Evolutionary conservation across 2,329 filamentous ascomycete genomes (phyloP), one percentile per base, ranked within the genome.

Genomic region (Aspergillus vadensis): DNA sequence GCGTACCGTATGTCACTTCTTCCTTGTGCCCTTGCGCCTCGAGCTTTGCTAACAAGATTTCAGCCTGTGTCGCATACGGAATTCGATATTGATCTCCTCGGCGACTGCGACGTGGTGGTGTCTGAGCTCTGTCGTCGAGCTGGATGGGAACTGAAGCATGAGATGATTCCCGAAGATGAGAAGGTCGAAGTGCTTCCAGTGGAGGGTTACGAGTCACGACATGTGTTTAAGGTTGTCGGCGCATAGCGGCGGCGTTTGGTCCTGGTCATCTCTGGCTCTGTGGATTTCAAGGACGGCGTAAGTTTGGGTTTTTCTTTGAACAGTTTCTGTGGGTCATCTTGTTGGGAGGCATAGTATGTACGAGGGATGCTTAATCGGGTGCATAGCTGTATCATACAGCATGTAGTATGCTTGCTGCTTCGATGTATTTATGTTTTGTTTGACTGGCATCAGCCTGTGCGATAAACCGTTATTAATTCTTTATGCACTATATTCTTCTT

Each of bases 1-100:
- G 17, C 87, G 91, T 67, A 90, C 91, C 64, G 84, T 85, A 77
- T 71, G 82, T 76, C n/a, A 17, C 6, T 5, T n/a, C 19, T 21
- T 6, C 5, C 21, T 30, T 27, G 27, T 14, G 5, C 12, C 7
- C 27, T 49, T 36, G 32, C 32, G 32, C 12, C 12, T 14, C 32
- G 12, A 5, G 32, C 12, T 36, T 36, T 36, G 30, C 63, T 72
- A 27, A 71, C 43, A 17, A 23, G 27, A 39, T 0, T 30, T 6
- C 61, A 88, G 79, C 89, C 92, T 3, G 91, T 97, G 58, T 83
- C 83, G 38, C 94, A 98, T 76, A 91, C 96, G 74, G 92, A 96
- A 74, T 98, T 99, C 69, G 95, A 99, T 76, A 92, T 99, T 67
- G 93, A 97, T 74, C 84, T 99, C 58, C 83, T 98, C n/a, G 95